Conservation (phyloP, 1,139 yeast species). For the Saccharomyces pastorianus region DNA sequence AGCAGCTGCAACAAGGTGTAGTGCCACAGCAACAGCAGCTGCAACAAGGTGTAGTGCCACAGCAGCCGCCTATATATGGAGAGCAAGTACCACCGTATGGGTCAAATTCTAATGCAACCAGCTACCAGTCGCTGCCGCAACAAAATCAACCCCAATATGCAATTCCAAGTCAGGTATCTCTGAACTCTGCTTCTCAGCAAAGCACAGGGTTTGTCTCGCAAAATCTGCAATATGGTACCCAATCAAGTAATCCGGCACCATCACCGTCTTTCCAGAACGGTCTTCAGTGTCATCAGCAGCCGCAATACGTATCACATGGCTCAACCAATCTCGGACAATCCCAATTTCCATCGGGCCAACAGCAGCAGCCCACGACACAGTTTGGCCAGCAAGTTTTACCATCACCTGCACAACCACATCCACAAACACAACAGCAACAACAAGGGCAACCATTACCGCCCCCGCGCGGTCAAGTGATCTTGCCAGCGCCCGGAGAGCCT, state of each 20-base stretch:
- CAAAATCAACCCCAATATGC: not conserved
- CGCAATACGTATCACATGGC: slow-evolving; percentile 6
- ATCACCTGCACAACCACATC: slow-evolving; percentile 5
- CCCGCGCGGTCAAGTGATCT: not conserved
- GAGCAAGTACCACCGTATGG: slow-evolving; percentile 3
- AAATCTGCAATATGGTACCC: slow-evolving; percentile 1
- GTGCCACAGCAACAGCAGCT: not conserved
- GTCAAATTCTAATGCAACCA: not conserved
- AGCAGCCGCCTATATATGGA: slow-evolving; percentile 1
- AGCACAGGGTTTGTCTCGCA: not conserved
- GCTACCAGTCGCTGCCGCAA: not conserved
- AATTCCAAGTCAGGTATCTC: not conserved
- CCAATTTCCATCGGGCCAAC: not conserved
- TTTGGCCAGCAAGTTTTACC: not conserved
- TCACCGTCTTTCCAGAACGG: not conserved
- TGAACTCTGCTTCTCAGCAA: not conserved
- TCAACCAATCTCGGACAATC: not conserved
- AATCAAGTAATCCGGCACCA: not conserved
- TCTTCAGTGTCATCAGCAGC: slow-evolving; percentile 7
- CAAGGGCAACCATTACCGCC: slow-evolving; percentile 6
- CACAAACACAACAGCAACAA: slow-evolving; percentile 7
- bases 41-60: not conserved
- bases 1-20: slow-evolving; percentile 4
- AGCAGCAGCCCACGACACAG: not conserved
- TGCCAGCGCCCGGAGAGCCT: not conserved